These are phyloP conservation scores for Rostrohypoxylon terebratum DNA, from an alignment of 495 filamentous ascomycete genomes.

Conservation along the genomic window DNA sequence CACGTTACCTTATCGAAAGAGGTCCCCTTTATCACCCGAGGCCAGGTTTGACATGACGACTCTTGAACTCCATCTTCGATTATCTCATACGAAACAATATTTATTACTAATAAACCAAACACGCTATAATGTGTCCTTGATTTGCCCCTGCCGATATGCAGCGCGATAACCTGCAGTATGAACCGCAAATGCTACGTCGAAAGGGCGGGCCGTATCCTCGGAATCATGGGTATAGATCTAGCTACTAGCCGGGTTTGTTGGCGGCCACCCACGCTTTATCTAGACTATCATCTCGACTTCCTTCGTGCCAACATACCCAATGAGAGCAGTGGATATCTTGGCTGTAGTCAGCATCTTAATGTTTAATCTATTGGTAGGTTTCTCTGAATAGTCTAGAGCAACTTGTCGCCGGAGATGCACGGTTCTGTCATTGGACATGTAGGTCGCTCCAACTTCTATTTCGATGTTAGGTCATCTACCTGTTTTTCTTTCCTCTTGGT, in stretches of 20 bases:
- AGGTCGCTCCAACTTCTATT: conserved; percentile 15
- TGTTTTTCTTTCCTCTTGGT: neutral
- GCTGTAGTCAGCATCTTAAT: conserved; percentile 34
- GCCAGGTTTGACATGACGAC: conserved; percentile 7
- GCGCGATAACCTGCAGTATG: neutral
- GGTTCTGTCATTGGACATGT: conserved; percentile 20
- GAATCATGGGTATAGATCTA: neutral
- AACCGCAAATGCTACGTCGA: neutral
- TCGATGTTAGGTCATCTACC: neutral
- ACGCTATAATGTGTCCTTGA: neutral
- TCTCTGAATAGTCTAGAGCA: conserved; percentile 8
- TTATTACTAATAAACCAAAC: conserved; percentile 1
- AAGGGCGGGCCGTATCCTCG: neutral
- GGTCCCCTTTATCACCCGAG: conserved; percentile 8
- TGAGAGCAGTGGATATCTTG: conserved; percentile 25
- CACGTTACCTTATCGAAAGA: conserved; percentile 29
- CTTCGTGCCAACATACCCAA: conserved; percentile 20
- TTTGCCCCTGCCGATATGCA: neutral
- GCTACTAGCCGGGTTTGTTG: neutral
- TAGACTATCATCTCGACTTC: conserved; percentile 7
- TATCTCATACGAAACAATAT: neutral
- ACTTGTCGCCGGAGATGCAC: conserved; percentile 39
- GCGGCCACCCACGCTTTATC: conserved; percentile 6
- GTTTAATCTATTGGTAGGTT: conserved; percentile 24
- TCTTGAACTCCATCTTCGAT: conserved; percentile 9